Percentiles rank a stretch among this genome's conserved stretches.
Conservation (phyloP, 2,329 filamentous ascomycete species). For the Colletotrichum scovillei region DNA sequence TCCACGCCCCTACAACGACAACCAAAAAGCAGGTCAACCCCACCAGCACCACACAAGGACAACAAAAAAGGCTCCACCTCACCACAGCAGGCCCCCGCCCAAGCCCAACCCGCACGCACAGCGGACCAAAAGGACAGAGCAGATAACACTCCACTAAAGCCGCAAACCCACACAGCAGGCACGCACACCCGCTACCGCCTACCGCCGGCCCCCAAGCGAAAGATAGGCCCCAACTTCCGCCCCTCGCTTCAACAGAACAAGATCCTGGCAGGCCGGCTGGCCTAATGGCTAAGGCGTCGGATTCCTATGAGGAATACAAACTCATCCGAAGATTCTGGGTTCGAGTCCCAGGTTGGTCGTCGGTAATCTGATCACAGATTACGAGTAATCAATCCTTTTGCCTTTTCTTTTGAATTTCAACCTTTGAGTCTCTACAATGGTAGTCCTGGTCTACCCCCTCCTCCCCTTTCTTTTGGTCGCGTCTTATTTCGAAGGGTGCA, state of each 20-base stretch:
- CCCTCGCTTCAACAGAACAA: not conserved
- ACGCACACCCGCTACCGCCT: too few species aligned
- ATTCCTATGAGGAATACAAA: conserved; percentile 30
- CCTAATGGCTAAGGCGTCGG: conserved; percentile 36
- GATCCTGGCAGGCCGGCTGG: conserved; percentile 31
- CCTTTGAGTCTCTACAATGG: not conserved
- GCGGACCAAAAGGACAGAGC: too few species aligned
- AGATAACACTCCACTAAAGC: not conserved
- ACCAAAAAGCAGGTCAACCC: too few species aligned
- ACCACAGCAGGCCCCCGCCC: too few species aligned
- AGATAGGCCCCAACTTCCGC: not conserved
- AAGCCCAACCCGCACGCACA: too few species aligned
- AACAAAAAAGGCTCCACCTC: too few species aligned
- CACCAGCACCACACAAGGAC: too few species aligned
- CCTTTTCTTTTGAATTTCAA: too few species aligned
- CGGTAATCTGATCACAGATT: conserved; percentile 5
- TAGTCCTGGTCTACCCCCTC: not conserved
- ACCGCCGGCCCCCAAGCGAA: too few species aligned
- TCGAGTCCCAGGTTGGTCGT: conserved; percentile 37
- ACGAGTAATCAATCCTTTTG: not conserved
- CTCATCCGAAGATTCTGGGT: conserved; percentile 36
- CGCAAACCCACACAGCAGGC: not conserved
- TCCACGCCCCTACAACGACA: too few species aligned
- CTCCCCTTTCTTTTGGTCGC: not conserved
- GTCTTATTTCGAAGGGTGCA: too few species aligned